Evolutionary conservation across 2,329 filamentous ascomycete genomes (phyloP).

Genomic region (Ascochyta rabiei): DNA sequence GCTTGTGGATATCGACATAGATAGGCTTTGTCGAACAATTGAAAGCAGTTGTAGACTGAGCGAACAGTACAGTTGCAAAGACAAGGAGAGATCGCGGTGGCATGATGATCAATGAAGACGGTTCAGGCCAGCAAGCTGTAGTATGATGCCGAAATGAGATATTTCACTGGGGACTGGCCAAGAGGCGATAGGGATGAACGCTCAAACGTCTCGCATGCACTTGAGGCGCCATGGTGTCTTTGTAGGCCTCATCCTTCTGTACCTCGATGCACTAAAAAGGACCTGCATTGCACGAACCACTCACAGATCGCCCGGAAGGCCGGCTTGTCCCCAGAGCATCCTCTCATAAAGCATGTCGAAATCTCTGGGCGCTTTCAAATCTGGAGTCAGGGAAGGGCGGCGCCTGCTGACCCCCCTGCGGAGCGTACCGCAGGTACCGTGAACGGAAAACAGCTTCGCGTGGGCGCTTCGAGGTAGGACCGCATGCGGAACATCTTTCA

Average conservation of each 20-base stretch:
- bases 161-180: conserved; percentile 11
- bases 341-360: conserved; percentile 27
- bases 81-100: conserved; percentile 33
- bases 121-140: conserved; percentile 41
- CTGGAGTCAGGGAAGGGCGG: conserved; percentile 29
- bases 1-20: conserved; percentile 54
- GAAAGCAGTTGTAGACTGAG: conserved; percentile 45
- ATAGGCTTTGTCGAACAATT: conserved; percentile 49
- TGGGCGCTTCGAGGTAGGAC: conserved; percentile 37
- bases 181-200: conserved; percentile 24
- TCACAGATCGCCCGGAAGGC: conserved; percentile 32
- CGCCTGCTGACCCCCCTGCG: conserved; percentile 41
- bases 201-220: conserved; percentile 28
- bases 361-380: conserved; percentile 32
- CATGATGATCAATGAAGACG: conserved; percentile 35
- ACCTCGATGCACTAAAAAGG: conserved; percentile 34
- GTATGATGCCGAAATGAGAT: neutral
- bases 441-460: conserved; percentile 26
- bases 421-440: conserved; percentile 19
- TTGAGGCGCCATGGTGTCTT: conserved; percentile 37
- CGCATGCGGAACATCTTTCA: conserved; percentile 28
- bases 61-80: conserved; percentile 43
- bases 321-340: conserved; percentile 20
- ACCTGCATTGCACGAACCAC: conserved; percentile 30
- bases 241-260: conserved; percentile 38